Evolutionary conservation across 2,329 filamentous ascomycete species (phyloP).

Genomic region (Hymenoscyphus scutula): DNA sequence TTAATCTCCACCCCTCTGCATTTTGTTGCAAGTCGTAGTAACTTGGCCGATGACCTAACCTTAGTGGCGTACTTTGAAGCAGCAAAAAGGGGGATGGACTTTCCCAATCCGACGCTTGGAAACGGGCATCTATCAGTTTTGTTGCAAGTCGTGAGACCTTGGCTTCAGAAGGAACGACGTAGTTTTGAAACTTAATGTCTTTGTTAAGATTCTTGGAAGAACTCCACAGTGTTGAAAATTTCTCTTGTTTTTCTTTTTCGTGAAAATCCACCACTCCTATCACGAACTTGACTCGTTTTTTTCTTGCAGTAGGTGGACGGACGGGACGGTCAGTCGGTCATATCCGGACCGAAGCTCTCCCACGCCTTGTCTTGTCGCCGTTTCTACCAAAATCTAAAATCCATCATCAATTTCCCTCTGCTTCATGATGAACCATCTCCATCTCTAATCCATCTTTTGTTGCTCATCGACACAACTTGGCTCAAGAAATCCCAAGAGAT

Average conservation of each 20-base stretch:
- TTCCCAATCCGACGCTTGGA: too few species aligned
- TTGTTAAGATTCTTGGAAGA: neutral
- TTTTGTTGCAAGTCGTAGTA: constrained; percentile 2
- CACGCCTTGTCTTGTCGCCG: neutral
- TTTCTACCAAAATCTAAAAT: neutral
- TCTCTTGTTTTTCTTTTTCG: neutral
- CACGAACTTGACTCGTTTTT: neutral
- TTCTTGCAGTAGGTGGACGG: neutral
- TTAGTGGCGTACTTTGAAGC: neutral
- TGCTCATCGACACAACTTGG: constrained; percentile 6
- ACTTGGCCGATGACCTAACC: neutral
- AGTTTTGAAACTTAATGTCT: neutral
- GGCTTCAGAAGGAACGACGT: neutral
- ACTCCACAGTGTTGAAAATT: neutral
- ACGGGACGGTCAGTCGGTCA: too few species aligned
- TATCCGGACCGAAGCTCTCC: neutral
- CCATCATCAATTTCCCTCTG: neutral
- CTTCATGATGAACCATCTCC: neutral
- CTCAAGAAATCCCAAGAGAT: neutral
- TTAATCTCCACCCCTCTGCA: neutral
- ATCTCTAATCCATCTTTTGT: constrained; percentile 3
- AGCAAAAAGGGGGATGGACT: neutral
- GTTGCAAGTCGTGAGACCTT: neutral
- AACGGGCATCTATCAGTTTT: neutral
- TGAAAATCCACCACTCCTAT: neutral